Evolutionary conservation across 2,329 filamentous ascomycete species (phyloP).

Genomic region (Alternaria panax): DNA sequence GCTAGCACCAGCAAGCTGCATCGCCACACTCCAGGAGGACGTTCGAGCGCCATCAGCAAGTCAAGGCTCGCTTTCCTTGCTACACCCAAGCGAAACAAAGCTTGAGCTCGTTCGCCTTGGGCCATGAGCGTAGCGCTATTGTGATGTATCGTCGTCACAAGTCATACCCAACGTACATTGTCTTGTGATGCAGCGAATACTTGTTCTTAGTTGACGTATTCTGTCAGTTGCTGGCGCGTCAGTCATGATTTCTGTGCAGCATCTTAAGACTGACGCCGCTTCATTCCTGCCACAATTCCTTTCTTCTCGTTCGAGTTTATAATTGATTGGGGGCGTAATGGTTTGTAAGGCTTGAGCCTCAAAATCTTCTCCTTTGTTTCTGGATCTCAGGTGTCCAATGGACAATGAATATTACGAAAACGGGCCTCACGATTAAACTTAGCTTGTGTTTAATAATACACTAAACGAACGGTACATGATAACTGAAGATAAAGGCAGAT

Average conservation of each 20-base stretch:
- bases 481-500: not conserved
- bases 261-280: conserved; percentile 12
- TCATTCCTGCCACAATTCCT: conserved; percentile 8
- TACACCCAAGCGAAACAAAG: conserved; percentile 48
- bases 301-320: conserved; percentile 13
- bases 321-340: conserved; percentile 21
- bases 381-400: conserved; percentile 16
- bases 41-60: conserved; percentile 45
- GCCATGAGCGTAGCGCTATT: not conserved
- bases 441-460: conserved; percentile 28
- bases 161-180: not conserved
- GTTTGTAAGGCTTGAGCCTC: conserved; percentile 8
- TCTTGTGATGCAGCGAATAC: not conserved
- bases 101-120: conserved; percentile 16
- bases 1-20: conserved; percentile 40
- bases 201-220: not conserved
- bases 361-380: conserved; percentile 19
- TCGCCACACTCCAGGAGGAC: conserved; percentile 39
- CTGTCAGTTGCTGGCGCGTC: conserved; percentile 17
- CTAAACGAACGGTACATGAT: conserved; percentile 16
- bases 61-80: conserved; percentile 49
- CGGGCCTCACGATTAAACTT: conserved; percentile 19
- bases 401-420: conserved; percentile 25
- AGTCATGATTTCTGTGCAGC: not conserved
- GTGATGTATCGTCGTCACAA: not conserved